A percentile compares a stretch with the other conserved stretches of the same genome.
Conservation (phyloP, 768 basidiomycete species). For the Russula sp. region DNA sequence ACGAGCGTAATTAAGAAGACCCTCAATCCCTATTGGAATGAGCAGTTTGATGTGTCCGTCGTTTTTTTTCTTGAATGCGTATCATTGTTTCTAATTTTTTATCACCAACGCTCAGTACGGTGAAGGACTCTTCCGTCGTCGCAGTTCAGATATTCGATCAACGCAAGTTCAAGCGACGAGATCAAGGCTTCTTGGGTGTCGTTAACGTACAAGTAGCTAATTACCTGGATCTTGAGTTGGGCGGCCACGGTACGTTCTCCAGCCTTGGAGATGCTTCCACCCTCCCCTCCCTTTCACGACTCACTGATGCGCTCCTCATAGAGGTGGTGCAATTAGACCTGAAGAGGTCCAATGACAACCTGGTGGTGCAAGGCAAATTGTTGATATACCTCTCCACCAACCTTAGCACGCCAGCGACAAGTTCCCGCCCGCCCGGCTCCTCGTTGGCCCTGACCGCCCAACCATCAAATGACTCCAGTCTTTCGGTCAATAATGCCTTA, state of each 20-base stretch:
- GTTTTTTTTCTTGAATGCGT: neutral
- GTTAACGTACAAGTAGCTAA: conserved; percentile 93
- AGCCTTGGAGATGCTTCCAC: too few relatives aligned
- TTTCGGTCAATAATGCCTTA: conserved; percentile 50
- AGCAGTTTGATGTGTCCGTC: conserved; percentile 93
- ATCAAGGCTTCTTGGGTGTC: conserved; percentile 97
- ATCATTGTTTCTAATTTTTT: conserved; percentile 17
- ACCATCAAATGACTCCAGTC: conserved; percentile 55
- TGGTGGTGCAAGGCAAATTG: conserved; percentile 96
- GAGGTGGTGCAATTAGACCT: conserved; percentile 97
- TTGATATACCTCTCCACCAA: conserved; percentile 97
- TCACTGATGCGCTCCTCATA: conserved; percentile 1
- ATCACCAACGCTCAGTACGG: conserved; percentile 53
- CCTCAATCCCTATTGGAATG: conserved; percentile 94
- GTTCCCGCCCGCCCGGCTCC: conserved; percentile 73
- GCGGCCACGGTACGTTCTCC: conserved; percentile 75
- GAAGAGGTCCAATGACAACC: conserved; percentile 98
- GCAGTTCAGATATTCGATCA: conserved; percentile 99
- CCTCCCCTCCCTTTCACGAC: neutral
- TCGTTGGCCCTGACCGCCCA: conserved; percentile 57
- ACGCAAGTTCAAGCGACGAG: conserved; percentile 96
- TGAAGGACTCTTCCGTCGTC: conserved; percentile 96
- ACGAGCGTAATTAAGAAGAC: conserved; percentile 97
- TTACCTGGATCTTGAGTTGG: conserved; percentile 86
- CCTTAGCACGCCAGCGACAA: conserved; percentile 75